Conservation (phyloP, 805 yeast genomes). For the Yamadazyma kitorensis region DNA sequence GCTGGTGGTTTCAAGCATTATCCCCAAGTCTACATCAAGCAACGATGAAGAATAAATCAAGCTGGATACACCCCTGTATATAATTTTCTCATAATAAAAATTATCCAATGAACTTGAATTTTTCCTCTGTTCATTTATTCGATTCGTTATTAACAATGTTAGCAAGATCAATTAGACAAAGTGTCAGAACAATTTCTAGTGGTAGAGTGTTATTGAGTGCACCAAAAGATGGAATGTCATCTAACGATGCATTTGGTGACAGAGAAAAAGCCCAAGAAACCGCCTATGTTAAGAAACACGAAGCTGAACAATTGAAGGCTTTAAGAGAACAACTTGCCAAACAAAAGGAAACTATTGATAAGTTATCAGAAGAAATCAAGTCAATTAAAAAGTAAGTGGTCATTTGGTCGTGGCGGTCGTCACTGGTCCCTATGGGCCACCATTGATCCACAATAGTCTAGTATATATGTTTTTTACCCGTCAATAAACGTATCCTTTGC, state of each 20-base stretch:
- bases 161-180: constrained; percentile 14
- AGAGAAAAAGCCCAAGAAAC: constrained; percentile 94
- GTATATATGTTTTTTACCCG: no score
- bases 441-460: no score
- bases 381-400: constrained; percentile 45
- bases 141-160: constrained; percentile 8
- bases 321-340: constrained; percentile 74
- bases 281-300: constrained; percentile 80
- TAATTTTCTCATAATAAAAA: no score
- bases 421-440: no score
- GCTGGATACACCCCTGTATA: no score
- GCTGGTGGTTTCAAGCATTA: background rate
- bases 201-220: constrained; percentile 23
- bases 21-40: background rate
- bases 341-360: constrained; percentile 59
- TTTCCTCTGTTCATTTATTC: background rate
- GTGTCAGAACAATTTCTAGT: constrained; percentile 31
- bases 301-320: constrained; percentile 78
- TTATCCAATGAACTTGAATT: background rate
- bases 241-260: constrained; percentile 47
- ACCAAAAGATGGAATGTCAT: constrained; percentile 5
- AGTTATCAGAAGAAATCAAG: constrained; percentile 50
- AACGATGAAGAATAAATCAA: no score
- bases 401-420: no score
- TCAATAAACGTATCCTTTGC: no score